Evolutionary conservation across 768 basidiomycete genomes (phyloP), one percentile per base, ranked within the genome.

Genomic region (Suillus hirtellus): DNA sequence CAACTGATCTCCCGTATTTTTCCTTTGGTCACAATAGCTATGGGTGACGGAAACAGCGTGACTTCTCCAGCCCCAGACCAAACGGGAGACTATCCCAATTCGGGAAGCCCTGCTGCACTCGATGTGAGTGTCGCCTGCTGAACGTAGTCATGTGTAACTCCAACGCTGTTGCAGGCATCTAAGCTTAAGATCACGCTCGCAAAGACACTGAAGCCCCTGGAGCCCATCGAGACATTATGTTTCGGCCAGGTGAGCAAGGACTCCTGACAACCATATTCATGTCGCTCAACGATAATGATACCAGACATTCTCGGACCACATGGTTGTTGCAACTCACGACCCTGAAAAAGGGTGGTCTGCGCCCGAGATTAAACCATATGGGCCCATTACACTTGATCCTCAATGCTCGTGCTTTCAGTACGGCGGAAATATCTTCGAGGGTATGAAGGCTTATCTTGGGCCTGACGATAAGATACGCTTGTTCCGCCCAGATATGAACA

Each of bases 401-500:
- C 71, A 78, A 1, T 75, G 78, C 56, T 80, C 82, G 2, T 81
- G 81, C 61, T 79, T 90, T 61, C 89, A 90, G 64, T 90, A 90
- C 67, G 83, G 84, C n/a, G 69, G 78, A 7, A 81, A 79, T 69
- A 74, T 80, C 43, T 89, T 88, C 69, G 89, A 90, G 69, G 86
- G 89, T 5, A 82, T 89, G 82, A 90, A 90, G 87, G 90, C 92
- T 0, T 91, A 90, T 73, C 63, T 84, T 1, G 88, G 85, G 11
- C 83, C 86, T n/a, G 81, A 91, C 63, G 93, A 93, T 1, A 83
- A 85, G 59, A 82, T 87, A 1, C 81, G 90, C 9, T 76, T 96
- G 43, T 97, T 97, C 81, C 80, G 95, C 38, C 94, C 95, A 0
- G 81, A 92, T 37, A 77, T 84, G 73, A 96, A 96, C 75, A 94